Evolutionary conservation across 1,284 basidiomycete genomes (phyloP), one percentile per base, ranked within the genome.

Genomic region (Gymnopus androsaceus): DNA sequence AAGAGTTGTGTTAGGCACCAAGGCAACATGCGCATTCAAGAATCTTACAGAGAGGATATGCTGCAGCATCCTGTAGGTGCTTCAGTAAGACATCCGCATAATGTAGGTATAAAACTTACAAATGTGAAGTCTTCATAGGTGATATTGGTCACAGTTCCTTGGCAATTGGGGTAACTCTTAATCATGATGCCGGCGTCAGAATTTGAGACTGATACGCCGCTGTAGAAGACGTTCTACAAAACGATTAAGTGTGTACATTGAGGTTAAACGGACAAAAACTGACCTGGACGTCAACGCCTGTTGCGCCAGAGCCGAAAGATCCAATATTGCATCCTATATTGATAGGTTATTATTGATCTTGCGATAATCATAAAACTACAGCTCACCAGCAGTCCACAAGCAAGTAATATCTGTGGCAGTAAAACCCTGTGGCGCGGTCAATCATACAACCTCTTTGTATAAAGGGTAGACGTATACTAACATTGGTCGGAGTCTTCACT

Each of bases 401-500:
- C 63, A 65, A 11, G 46, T 58, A 31, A 65, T 64, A 9, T 52
- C 27, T 34, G 64, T 59, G 3, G 58, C 64, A 11, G 60, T 42
- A 41, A 65, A 64, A 2, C 64, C 64, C 48, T 50, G 19, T 17
- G n/a, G n/a, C n/a, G n/a, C n/a, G n/a, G n/a, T n/a, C n/a, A n/a
- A n/a, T 6, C 3, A 27, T 15, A 31, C 25, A 15, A 48, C 12
- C 4, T 19, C 31, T 23, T 14, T 17, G 15, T 14, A 15, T 8
- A 45, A 30, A 21, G 27, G 21, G 33, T 33, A 3, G 4, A 47
- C 31, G 17, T n/a, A 48, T n/a, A 11, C 36, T 38, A 4, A 50
- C 48, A 25, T 65, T 64, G 3, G 64, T 65, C 11, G 64, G 63
- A 3, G 63, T 61, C 33, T 65, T 65, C 25, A 65, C 64, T 1